Evolutionary conservation across 306 rosid genomes (phyloP), one percentile per base, ranked within the genome.

Genomic region (Quercus alba): DNA sequence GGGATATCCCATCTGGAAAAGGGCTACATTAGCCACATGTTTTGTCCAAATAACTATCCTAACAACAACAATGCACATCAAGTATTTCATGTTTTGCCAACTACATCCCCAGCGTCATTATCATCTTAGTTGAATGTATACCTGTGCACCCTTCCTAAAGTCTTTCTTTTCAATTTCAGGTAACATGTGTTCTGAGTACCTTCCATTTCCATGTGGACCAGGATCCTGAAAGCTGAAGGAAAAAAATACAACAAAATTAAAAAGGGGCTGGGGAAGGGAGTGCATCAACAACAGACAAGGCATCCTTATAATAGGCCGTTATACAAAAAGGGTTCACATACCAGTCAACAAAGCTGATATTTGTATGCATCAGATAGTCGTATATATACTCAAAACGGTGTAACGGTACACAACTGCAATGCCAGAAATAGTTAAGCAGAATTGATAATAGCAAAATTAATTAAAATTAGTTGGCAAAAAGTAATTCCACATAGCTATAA

Each of bases 131-230:
- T 58, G 75, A 76, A 49, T 67, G 71, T 51, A 75, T 90, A 96
- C 99, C 99, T 96, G 99, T 62, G 98, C 99, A 77, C 97, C 99
- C 97, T 96, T 93, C 83, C 99, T 89, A 76, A 96, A 96, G 84
- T 96, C 91, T 79, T 92, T 92, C 90, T 79, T 86, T 84, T 88
- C 97, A 85, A 96, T 85, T 93, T 96, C 99, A 23, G 97, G 99
- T 81, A 87, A 81, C 99, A 96, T 96, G 88, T 83, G 98, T 61
- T 93, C 97, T 70, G 97, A 90, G 83, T 90, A 96, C 86, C 97
- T 90, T 70, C 98, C 99, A 77, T 91, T 93, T 76, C 98, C 99
- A 76, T 93, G 97, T 3, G 99, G 99, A 83, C 98, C 97, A 23
- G 99, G 99, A 87, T 96, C 99, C 85, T 96, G 82, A 81, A 93